Evolutionary conservation across 2,329 filamentous ascomycete genomes (phyloP), one percentile per base, ranked within the genome.

Genomic region (Ophiosphaerella herpotricha): DNA sequence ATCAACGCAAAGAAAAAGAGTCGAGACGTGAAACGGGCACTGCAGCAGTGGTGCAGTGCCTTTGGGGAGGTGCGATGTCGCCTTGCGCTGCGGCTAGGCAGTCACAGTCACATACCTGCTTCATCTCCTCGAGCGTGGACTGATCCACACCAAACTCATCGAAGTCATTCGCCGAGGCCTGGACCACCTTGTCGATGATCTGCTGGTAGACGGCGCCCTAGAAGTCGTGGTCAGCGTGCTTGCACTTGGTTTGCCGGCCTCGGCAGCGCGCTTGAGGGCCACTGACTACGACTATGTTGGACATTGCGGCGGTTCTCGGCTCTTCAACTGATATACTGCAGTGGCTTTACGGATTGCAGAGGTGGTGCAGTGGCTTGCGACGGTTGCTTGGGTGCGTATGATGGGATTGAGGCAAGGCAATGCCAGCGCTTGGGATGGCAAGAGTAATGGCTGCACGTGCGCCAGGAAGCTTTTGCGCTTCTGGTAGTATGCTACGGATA

Each of bases 71-170:
- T 41, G 58, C 52, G 43, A 49, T 51, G 48, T 46, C 31, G 51
- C 48, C 46, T 43, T 43, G 42, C 44, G 45, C 48, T 41, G 37
- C 46, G 44, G 54, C 54, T 51, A 59, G 51, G 52, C 50, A 47
- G 61, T 62, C 50, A 51, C 50, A 46, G 58, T 62, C 50, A 79
- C 89, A 83, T 80, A 97, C 93, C 85, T 87, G 83, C 75, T 87
- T 87, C 80, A 99, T 80, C 74, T 96, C 90, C 61, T 93, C 85
- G 67, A 99, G 79, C 43, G 93, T 93, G 63, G 84, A 80, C 73
- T 93, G 88, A 66, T 96, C 91, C 59, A 97, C 88, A 66, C 94
- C 94, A 64, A 88, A 91, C 77, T 99, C 94, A 75, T 99, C 94
- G 73, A 99, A 97, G 76, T 97, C 94, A 69, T 93, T 89, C 69